phyloP scores from a whole-genome alignment of 164 flowering plant species.

The Aristolochia fimbriata region DNA sequence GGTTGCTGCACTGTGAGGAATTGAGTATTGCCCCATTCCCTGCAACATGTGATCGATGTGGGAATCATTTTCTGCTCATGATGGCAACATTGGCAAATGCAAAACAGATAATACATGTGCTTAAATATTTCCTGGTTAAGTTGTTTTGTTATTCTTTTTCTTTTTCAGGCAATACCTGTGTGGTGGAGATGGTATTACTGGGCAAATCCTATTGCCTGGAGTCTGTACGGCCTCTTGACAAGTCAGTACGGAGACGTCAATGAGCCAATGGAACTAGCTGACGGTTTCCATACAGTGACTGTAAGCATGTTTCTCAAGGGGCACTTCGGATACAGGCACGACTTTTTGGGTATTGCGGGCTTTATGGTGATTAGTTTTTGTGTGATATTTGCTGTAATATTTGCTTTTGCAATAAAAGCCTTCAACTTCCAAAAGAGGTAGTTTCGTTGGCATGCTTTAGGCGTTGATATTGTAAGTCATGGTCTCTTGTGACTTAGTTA shows the following conservation, averaged over 20 bases:
- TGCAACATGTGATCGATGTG: too few relatives aligned
- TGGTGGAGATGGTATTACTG: constrained; percentile 99
- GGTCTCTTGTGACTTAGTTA: background rate
- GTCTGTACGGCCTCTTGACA: constrained; percentile 71
- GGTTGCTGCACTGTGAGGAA: too few relatives aligned
- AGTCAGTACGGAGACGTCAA: constrained; percentile 71
- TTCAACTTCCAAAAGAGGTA: constrained; percentile 88
- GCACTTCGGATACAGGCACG: constrained; percentile 63
- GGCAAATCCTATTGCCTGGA: constrained; percentile 90
- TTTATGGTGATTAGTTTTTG: constrained; percentile 57
- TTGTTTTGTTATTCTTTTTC: too few relatives aligned
- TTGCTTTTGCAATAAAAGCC: constrained; percentile 70
- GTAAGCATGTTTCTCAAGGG: constrained; percentile 30
- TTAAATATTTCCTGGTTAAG: too few relatives aligned
- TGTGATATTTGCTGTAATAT: constrained; percentile 54
- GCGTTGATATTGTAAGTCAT: background rate
- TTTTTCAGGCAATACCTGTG: constrained; percentile 70
- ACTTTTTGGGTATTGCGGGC: constrained; percentile 54
- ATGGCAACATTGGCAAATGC: too few relatives aligned
- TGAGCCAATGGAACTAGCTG: constrained; percentile 40
- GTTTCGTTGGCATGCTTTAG: background rate
- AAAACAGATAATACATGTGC: too few relatives aligned
- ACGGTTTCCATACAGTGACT: constrained; percentile 34
- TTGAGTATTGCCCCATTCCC: too few relatives aligned
- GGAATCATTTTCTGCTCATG: too few relatives aligned